Conservation (phyloP, 2,329 filamentous ascomycete genomes). For the Capronia americana region DNA sequence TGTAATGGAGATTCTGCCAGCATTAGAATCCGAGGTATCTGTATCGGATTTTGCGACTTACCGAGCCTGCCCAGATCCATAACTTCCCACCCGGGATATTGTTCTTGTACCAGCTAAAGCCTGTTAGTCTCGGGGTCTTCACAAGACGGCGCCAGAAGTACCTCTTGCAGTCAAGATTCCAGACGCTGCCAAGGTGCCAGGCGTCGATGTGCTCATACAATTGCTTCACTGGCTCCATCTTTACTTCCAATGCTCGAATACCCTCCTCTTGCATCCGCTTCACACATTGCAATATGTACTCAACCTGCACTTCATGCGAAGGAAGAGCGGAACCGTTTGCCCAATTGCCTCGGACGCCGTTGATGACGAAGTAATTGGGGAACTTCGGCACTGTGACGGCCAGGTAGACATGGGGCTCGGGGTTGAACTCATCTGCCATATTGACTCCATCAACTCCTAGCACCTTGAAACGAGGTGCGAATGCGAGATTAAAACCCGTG, state of each 20-base stretch:
- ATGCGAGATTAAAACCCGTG: slow-evolving; percentile 50
- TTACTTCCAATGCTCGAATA: slow-evolving; percentile 26
- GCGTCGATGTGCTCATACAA: slow-evolving; percentile 30
- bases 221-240: slow-evolving; percentile 22
- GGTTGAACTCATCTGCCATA: slow-evolving; percentile 22
- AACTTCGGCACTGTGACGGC: slow-evolving; percentile 27
- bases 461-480: slow-evolving; percentile 28
- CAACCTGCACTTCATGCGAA: slow-evolving; percentile 23
- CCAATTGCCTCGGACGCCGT: slow-evolving; percentile 24
- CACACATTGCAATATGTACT: slow-evolving; percentile 30
- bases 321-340: slow-evolving; percentile 22
- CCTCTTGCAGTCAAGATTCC: slow-evolving; percentile 25
- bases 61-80: slow-evolving; percentile 28
- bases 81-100: slow-evolving; percentile 24
- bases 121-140: slow-evolving; percentile 1
- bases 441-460: slow-evolving; percentile 17
- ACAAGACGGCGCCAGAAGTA: neutral
- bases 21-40: slow-evolving; percentile 3
- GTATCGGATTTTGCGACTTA: neutral
- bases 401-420: slow-evolving; percentile 27
- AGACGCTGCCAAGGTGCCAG: slow-evolving; percentile 26
- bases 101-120: slow-evolving; percentile 20
- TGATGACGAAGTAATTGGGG: slow-evolving; percentile 34
- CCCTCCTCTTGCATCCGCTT: slow-evolving; percentile 26
- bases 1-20: slow-evolving; percentile 26